Base-by-base conservation (phyloP, 2,329 filamentous ascomycete species). In the Diaporthe nobilis region DNA sequence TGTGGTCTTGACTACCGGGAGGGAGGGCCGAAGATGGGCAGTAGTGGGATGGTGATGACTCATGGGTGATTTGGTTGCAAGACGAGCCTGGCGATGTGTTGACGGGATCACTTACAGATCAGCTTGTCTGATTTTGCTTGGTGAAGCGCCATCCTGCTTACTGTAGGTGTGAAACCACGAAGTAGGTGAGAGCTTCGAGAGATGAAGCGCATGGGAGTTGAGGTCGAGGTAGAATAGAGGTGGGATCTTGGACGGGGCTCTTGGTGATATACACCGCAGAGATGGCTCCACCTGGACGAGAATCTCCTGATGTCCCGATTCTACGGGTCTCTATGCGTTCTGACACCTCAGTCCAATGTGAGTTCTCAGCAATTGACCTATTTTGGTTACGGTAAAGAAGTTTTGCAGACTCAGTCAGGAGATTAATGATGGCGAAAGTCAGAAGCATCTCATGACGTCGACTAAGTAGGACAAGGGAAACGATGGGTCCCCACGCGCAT, bases 141-240 rank as follows among this genome's bases (percentile, higher is more conserved):
- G 76, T 88, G 82, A 34, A 88, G 83, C 61, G 87, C 86, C 87
- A 89, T 89, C 77, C 77, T 86, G 74, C 73, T 73, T 44, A 73
- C 49, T 71, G 51, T 31, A 25, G 76, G 65, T 13, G 51, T 20
- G n/a, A 76, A 37, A 51, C 65, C 47, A 61, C 73, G 70, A 17
- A 74, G 9, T 12, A 73, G 57, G 8, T 44, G 60, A n/a, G 44
- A 65, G 15, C 20, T 65, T 58, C 65, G 39, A 13, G 63, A 15
- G 28, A 34, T 42, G 51, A 71, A 37, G n/a, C 60, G 63, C 74
- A 75, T 75, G 28, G 44, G 39, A 51, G 34, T 34, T 34, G 13
- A 47, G 53, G 37, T 68, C 39, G 63, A 51, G 44, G 31, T 13
- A 8, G 49, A 17, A n/a, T 4, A 20, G 28, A 55, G 58, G 47